phyloP scores from a whole-genome alignment of 371 early-diverging fungal species.

The Mortierella sp. region DNA sequence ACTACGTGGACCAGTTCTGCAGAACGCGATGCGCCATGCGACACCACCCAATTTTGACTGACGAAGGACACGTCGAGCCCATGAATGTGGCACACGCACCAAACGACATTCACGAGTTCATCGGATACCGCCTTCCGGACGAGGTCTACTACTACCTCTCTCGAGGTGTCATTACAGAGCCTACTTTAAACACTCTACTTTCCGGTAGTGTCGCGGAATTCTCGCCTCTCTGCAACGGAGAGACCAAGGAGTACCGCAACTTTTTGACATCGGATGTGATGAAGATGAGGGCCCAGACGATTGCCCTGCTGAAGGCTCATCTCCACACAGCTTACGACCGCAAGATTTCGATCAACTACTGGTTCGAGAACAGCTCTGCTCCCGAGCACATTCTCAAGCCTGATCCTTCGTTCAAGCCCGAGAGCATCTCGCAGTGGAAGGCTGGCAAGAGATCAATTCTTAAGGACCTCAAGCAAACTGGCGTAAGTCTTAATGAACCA shows the following conservation, averaged over 20 bases:
- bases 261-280: conserved; percentile 71
- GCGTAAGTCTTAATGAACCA: conserved; percentile 49
- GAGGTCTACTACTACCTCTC: conserved; percentile 81
- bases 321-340: conserved; percentile 79
- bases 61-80: conserved; percentile 80
- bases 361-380: conserved; percentile 23
- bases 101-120: conserved; percentile 86
- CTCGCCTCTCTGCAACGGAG: conserved; percentile 86
- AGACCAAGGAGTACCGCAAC: conserved; percentile 80
- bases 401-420: conserved; percentile 23
- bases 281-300: conserved; percentile 71
- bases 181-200: conserved; percentile 75
- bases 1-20: conserved; percentile 81
- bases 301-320: conserved; percentile 71
- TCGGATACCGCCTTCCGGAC: conserved; percentile 85
- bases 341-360: conserved; percentile 52
- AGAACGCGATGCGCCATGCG: conserved; percentile 81
- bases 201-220: conserved; percentile 80
- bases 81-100: conserved; percentile 77
- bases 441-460: conserved; percentile 66
- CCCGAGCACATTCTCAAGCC: conserved; percentile 36
- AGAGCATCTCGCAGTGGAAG: conserved; percentile 65
- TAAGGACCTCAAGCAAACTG: conserved; percentile 58
- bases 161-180: conserved; percentile 69
- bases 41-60: conserved; percentile 79